phyloP scores from a whole-genome alignment of 176 grass and related monocot species.

The Elymus sibiricus region DNA sequence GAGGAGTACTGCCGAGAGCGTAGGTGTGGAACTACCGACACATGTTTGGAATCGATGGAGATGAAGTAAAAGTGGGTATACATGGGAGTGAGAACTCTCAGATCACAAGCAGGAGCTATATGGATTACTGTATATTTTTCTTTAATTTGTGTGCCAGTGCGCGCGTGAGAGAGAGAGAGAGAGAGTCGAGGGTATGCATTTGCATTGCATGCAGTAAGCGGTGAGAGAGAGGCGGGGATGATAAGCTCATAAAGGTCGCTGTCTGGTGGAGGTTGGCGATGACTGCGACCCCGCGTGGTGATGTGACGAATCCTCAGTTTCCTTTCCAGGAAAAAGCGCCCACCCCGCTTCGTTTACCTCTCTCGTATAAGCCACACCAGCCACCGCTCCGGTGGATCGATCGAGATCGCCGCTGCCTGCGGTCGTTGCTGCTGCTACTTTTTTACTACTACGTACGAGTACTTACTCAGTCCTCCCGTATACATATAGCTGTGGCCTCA shows the following conservation, averaged over 20 bases:
- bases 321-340: slow-evolving; percentile 70
- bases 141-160: not conserved
- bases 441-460: slow-evolving; percentile 9
- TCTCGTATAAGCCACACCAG: slow-evolving; percentile 31
- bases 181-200: not conserved
- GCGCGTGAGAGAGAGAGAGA: not conserved
- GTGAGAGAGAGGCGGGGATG: not conserved
- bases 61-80: slow-evolving; percentile 33
- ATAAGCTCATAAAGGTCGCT: slow-evolving; percentile 58
- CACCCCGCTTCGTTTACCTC: slow-evolving; percentile 32
- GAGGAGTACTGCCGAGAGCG: not conserved
- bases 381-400: not conserved
- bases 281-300: slow-evolving; percentile 52
- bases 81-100: slow-evolving; percentile 41
- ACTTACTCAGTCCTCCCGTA: not conserved
- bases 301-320: slow-evolving; percentile 97
- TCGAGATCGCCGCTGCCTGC: not conserved
- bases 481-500: not conserved
- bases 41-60: slow-evolving; percentile 33
- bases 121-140: not conserved
- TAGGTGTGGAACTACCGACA: slow-evolving; percentile 32
- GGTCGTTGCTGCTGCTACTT: not conserved
- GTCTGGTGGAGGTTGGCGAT: slow-evolving; percentile 55
- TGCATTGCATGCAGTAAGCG: not conserved
- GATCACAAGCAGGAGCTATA: slow-evolving; percentile 30